Evolutionary conservation across 805 yeast species (phyloP), one percentile per base, ranked within the genome.

Genomic region (Wickerhamiella australiensis): DNA sequence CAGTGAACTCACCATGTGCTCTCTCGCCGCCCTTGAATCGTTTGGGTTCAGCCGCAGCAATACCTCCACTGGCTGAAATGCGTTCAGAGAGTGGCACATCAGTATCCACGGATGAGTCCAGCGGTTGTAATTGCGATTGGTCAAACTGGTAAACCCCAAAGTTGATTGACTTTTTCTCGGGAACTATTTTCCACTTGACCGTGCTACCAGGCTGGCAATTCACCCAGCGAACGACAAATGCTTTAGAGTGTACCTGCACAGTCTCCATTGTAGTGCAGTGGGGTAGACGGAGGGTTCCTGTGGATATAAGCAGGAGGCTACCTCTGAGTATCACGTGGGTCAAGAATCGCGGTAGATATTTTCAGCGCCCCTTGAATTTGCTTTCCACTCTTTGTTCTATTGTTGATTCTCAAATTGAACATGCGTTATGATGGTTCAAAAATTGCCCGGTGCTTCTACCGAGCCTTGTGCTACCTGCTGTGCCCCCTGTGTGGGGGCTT

Each of bases 181-280:
- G 96, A 58, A 80, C 81, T 47, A 87, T 73, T 60, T 82, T 88
- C 83, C 92, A 90, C 53, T 76, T 76, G 41, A 90, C 75, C 17
- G 71, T 63, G 26, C 80, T 74, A 52, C 78, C 75, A 36, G 77
- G 82, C 0, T 84, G 82, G 5, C 84, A 83, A 54, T 79, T 76
- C 49, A 88, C 79, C 97, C 97, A 92, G 58, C 90, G 85, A 59
- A 88, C 84, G 54, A 87, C 77, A 60, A 85, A 90, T 51, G 92
- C 82, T 64, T 85, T 83, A 46, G 94, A 80, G 58, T 88, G 94
- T 21, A 92, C 78, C 65, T 90, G 96, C 45, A 92, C 75, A 1
- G 87, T 80, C 65, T 90, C 97, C 96, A 87, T 85, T n/a, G n/a
- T n/a, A n/a, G n/a, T n/a, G n/a, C n/a, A n/a, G n/a, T n/a, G n/a